Percentiles rank a stretch among this genome's conserved stretches.
These are phyloP conservation scores for Ramularia endophylla DNA, from an alignment of 2,329 filamentous ascomycete species.

Conservation along the genomic window DNA sequence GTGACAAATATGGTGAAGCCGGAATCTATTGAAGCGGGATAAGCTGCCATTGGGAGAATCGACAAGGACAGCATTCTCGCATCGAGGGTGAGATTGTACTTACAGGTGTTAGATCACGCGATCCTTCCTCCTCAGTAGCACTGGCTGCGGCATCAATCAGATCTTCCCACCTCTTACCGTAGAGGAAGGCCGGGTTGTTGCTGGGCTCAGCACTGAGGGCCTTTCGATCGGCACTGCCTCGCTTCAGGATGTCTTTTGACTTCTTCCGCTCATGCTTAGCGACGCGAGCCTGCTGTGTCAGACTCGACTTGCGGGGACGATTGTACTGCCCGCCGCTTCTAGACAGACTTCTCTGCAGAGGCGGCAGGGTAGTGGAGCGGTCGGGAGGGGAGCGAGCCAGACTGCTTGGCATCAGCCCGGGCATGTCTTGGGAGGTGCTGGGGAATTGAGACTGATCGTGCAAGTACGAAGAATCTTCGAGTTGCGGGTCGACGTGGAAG, in stretches of 20 bases:
- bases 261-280: constrained; percentile 74
- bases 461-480: constrained; percentile 56
- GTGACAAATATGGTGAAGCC: constrained; percentile 46
- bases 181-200: constrained; percentile 60
- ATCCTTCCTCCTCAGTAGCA: constrained; percentile 81
- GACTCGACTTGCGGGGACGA: constrained; percentile 76
- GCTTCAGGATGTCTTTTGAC: constrained; percentile 69
- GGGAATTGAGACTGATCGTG: constrained; percentile 35
- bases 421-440: constrained; percentile 45
- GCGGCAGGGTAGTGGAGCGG: constrained; percentile 81
- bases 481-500: constrained; percentile 32
- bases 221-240: constrained; percentile 70
- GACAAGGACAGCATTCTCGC: background rate
- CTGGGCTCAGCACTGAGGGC: constrained; percentile 81
- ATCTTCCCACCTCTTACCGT: constrained; percentile 93
- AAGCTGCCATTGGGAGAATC: background rate
- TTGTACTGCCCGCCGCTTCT: constrained; percentile 48
- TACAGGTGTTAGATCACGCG: constrained; percentile 80
- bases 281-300: constrained; percentile 71
- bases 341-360: constrained; percentile 65
- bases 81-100: constrained; percentile 34
- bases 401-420: constrained; percentile 77
- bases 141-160: constrained; percentile 91
- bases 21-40: constrained; percentile 33
- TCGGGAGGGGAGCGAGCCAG: constrained; percentile 75